Evolutionary conservation across 2,329 filamentous ascomycete genomes (phyloP).

Genomic region (Fusarium transvaalense): DNA sequence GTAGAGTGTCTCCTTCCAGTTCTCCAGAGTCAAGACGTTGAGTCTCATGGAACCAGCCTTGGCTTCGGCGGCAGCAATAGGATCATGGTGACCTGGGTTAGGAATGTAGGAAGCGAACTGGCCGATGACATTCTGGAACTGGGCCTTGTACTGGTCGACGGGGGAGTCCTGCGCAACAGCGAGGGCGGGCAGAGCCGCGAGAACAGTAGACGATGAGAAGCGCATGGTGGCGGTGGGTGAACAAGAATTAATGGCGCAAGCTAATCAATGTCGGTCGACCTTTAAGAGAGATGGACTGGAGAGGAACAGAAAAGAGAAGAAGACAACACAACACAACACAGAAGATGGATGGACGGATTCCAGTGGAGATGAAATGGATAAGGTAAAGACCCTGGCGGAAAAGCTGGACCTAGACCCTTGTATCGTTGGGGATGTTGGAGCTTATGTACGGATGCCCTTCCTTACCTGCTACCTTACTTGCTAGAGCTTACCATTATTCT

Average conservation of each 20-base stretch:
- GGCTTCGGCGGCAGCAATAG: constrained; percentile 58
- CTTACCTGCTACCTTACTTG: neutral
- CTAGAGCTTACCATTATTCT: neutral
- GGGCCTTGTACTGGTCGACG: constrained; percentile 70
- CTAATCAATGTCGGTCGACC: constrained; percentile 8
- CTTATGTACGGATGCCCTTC: constrained; percentile 8
- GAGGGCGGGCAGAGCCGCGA: constrained; percentile 69
- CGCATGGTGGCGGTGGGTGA: constrained; percentile 62
- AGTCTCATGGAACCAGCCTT: constrained; percentile 59
- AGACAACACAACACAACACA: constrained; percentile 25
- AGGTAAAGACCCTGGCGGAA: constrained; percentile 39
- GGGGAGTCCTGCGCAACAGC: constrained; percentile 64
- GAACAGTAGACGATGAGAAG: constrained; percentile 64
- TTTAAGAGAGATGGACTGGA: constrained; percentile 11
- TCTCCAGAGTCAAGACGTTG: constrained; percentile 71
- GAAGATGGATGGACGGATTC: constrained; percentile 36
- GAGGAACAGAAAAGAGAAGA: constrained; percentile 25
- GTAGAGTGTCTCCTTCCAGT: constrained; percentile 78
- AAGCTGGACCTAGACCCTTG: constrained; percentile 45
- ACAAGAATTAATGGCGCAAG: constrained; percentile 7
- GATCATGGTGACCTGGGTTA: constrained; percentile 58
- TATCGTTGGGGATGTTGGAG: constrained; percentile 44
- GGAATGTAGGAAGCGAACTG: constrained; percentile 68
- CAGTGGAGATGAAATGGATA: constrained; percentile 42
- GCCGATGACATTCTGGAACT: constrained; percentile 73